These are phyloP conservation scores for Truncatella angustata DNA, from an alignment of 2,329 filamentous ascomycete genomes.

Conservation along the genomic window DNA sequence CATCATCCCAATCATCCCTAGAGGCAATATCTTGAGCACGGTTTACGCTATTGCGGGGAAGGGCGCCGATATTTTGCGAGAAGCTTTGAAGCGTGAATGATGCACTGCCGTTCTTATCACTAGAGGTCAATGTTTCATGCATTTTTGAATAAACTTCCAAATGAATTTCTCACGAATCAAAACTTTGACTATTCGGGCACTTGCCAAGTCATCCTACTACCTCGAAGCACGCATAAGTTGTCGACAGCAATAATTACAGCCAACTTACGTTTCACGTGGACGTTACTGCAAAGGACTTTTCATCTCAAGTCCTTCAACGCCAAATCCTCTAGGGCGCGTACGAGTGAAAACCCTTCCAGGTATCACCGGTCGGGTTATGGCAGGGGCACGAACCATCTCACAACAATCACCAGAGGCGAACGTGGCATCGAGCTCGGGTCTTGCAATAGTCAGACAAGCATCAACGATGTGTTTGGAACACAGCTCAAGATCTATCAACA, in stretches of 20 bases:
- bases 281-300: slow-evolving; percentile 2
- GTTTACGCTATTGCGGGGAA: slow-evolving; percentile 1
- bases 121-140: no score
- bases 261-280: slow-evolving; percentile 42
- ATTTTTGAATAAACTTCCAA: no score
- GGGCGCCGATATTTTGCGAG: background rate
- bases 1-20: background rate
- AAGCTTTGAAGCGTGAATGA: background rate
- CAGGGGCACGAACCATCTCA: background rate
- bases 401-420: background rate
- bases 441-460: slow-evolving; percentile 1
- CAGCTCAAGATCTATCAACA: slow-evolving; percentile 9
- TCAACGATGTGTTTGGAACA: slow-evolving; percentile 4
- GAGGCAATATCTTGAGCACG: background rate
- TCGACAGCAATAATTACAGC: slow-evolving; percentile 43
- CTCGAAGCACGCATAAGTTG: no score
- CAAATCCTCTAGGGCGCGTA: slow-evolving; percentile 2
- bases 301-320: slow-evolving; percentile 6
- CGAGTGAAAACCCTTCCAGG: background rate
- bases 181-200: no score
- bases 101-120: no score
- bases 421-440: slow-evolving; percentile 2
- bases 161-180: no score
- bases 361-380: slow-evolving; percentile 8
- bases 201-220: no score